Percentiles rank a stretch among this genome's conserved stretches.
Conservation (phyloP, 2,329 filamentous ascomycete genomes). For the Seiridium unicorne region DNA sequence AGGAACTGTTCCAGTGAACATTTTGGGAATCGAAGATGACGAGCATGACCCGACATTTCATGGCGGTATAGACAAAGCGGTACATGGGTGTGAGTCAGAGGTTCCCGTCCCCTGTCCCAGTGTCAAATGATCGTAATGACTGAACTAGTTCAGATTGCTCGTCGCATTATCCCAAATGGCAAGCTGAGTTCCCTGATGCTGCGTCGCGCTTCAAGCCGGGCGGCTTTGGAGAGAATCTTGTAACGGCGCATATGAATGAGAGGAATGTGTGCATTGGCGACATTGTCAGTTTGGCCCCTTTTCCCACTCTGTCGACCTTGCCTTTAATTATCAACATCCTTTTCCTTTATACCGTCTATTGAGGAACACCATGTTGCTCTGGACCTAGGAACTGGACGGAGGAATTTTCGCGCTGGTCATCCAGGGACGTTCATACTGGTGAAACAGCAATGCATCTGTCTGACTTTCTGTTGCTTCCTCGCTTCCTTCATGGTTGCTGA, state of each 20-base stretch:
- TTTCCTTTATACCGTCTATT: not conserved
- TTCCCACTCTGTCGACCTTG: not conserved
- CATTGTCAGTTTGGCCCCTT: conserved; percentile 43
- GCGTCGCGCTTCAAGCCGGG: conserved; percentile 53
- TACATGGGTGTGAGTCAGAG: conserved; percentile 49
- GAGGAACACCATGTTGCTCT: not conserved
- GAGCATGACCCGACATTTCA: conserved; percentile 63
- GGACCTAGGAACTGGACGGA: not conserved
- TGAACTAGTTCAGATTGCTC: conserved; percentile 47
- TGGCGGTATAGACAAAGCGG: conserved; percentile 61
- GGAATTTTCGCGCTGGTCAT: too few relatives aligned
- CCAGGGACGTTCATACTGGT: too few relatives aligned
- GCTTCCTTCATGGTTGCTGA: too few relatives aligned
- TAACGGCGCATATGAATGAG: conserved; percentile 58
- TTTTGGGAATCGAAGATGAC: conserved; percentile 54
- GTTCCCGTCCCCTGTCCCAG: not conserved
- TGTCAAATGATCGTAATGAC: too few relatives aligned
- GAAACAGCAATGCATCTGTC: too few relatives aligned
- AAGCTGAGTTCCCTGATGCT: conserved; percentile 47
- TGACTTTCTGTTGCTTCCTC: too few relatives aligned
- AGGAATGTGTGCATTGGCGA: conserved; percentile 66
- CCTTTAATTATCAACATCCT: not conserved
- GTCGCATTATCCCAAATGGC: conserved; percentile 57
- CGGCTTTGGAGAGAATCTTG: conserved; percentile 65
- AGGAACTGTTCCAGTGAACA: conserved; percentile 43